Evolutionary conservation across 2,329 filamentous ascomycete genomes (phyloP).

Genomic region (Rutstroemia sp.): DNA sequence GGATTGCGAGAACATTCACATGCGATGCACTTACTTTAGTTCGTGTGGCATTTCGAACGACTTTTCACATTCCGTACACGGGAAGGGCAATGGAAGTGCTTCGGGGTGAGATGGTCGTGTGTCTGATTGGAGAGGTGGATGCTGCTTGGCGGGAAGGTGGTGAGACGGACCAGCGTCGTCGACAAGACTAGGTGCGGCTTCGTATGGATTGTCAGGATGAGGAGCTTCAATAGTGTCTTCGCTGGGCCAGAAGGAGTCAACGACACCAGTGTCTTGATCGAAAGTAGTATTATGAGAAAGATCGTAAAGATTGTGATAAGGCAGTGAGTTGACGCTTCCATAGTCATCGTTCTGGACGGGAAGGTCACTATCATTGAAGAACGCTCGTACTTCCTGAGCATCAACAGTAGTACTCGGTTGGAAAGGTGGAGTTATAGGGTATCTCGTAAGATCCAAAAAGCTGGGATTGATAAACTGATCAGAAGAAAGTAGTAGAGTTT

Average conservation of each 20-base stretch:
- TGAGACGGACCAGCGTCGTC: not conserved
- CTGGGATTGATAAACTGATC: conserved; percentile 5
- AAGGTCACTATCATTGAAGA: not conserved
- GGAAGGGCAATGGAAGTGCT: too few species aligned
- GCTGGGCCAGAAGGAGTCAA: not conserved
- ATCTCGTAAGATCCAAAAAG: conserved; percentile 2
- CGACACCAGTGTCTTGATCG: not conserved
- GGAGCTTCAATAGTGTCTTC: not conserved
- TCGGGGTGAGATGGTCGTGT: not conserved
- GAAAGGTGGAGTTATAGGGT: not conserved
- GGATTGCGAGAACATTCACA: too few species aligned
- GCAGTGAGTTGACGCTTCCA: not conserved
- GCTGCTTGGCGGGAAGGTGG: not conserved
- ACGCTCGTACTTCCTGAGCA: not conserved
- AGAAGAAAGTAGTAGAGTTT: not conserved
- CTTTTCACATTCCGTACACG: not conserved
- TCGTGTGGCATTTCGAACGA: not conserved
- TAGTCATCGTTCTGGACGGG: not conserved
- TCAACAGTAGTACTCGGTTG: not conserved
- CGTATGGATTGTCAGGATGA: not conserved
- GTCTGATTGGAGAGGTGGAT: not conserved
- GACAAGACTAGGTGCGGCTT: not conserved
- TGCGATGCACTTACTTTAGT: not conserved
- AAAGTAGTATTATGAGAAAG: not conserved
- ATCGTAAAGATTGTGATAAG: not conserved